Evolutionary conservation across 164 flowering plant species (phyloP), one percentile per base, ranked within the genome.

Genomic region (Annona cherimola): DNA sequence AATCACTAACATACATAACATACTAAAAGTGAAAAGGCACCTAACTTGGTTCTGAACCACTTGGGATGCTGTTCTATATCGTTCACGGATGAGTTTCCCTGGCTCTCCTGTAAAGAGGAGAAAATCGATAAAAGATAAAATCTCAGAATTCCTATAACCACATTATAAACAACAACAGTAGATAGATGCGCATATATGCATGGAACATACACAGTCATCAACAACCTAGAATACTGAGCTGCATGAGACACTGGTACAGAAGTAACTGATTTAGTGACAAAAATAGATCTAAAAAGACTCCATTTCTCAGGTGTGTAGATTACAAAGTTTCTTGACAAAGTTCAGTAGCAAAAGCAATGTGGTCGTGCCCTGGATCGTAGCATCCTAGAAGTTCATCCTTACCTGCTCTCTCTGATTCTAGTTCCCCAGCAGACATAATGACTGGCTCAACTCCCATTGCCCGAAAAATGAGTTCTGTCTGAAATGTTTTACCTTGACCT

Each of bases 381-480:
- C 46, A 76, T 67, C 43, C 45, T 11, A 45, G 59, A 45, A 70
- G 16, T 63, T 16, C 63, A 71, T 66, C 69, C 35, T 73, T 80
- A 90, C 98, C 98, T 76, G 98, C 98, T 86, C 91, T 88, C 75
- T 94, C 98, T 11, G 98, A 94, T 84, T 94, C 98, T 71, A 94
- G 79, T 72, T 94, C 98, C 63, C 98, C 98, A 46, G 98, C 98
- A 69, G 97, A 94, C 97, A 94, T 92, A 42, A 92, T 92, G 54
- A 94, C 78, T 11, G 97, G 98, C 81, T 90, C 94, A 67, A 94
- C 73, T 70, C 97, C 97, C 98, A 92, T 83, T 39, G 90, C 87
- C 75, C 77, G 93, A 74, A 94, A 94, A 69, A 94, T 86, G 62
- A 94, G 93, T 82, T 94, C 98, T 4, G 96, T 92, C 79, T 94